Evolutionary conservation across 257 asterid genomes (phyloP), one percentile per base, ranked within the genome.

Genomic region (Paulownia fortunei): DNA sequence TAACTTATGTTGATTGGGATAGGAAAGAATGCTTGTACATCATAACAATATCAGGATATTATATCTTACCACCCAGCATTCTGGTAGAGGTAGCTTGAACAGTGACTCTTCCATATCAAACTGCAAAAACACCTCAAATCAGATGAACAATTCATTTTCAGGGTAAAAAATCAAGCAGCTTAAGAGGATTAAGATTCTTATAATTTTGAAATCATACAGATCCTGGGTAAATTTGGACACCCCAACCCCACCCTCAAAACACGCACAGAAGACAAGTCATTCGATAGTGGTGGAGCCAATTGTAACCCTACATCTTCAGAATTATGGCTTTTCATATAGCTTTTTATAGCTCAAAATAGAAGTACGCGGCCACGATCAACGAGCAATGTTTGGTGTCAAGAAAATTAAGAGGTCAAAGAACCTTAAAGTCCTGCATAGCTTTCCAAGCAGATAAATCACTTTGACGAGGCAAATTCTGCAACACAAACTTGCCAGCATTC

Each of bases 401-500:
- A 72, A 75, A 71, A 56, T 34, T 37, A 74, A 68, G 64, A 67
- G 74, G 72, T 23, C 13, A 76, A 36, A 60, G 68, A 80, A 95
- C 98, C 99, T 93, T 82, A 78, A 84, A 80, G 72, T 80, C 86
- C 79, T 76, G 80, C 74, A 93, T 70, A 79, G 88, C 84, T 79
- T 83, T 84, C 97, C 97, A 88, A 82, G 97, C 90, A 82, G 96
- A 80, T 71, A 54, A 39, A 81, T 91, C 97, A 81, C 78, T 89
- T 84, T 86, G 93, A 80, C 52, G 77, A 34, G 99, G 99, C 87
- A 95, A 82, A 86, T 93, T 95, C 86, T 92, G 98, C 83, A 95
- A 80, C 86, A 95, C 80, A 79, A 95, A 95, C 88, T 95, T 95
- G 83, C 97, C 99, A 80, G 98, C 99, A 81, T 95, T 95, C 99